phyloP scores from a whole-genome alignment of 306 rosid genomes.

The Gillenia trifoliata region DNA sequence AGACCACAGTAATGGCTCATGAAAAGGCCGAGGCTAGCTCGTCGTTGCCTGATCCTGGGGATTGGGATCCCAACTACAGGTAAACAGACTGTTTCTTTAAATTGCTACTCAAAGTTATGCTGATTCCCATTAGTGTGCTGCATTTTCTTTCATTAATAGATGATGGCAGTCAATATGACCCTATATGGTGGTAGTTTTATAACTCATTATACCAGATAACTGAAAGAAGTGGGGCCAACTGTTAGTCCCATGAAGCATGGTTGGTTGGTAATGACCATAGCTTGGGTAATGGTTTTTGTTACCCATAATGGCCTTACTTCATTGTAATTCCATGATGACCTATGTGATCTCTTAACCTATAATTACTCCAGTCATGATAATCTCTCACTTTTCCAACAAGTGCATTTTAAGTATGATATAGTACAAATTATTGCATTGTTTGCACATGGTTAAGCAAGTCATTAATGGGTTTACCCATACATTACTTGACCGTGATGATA shows the following conservation, averaged over 20 bases:
- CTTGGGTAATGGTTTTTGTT: neutral
- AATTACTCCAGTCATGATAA: slow-evolving; percentile 1
- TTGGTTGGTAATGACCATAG: neutral
- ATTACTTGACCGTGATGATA: neutral
- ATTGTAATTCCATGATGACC: neutral
- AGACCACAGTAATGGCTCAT: slow-evolving; percentile 40
- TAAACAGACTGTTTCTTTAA: slow-evolving; percentile 25
- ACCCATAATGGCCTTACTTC: neutral
- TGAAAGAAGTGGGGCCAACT: neutral
- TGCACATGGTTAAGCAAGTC: neutral
- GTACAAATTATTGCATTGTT: neutral
- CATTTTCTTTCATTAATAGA: slow-evolving; percentile 2
- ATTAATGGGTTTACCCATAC: neutral
- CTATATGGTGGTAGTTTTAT: neutral
- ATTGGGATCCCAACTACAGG: slow-evolving; percentile 99
- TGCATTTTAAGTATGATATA: neutral
- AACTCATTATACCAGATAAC: neutral
- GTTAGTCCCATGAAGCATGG: slow-evolving; percentile 1
- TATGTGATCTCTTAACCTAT: neutral
- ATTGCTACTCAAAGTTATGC: neutral
- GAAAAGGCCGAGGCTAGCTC: slow-evolving; percentile 52
- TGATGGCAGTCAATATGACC: neutral
- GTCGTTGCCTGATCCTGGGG: slow-evolving; percentile 90
- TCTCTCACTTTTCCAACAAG: neutral
- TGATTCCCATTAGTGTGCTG: neutral